Percentiles rank a stretch among this genome's conserved stretches.
These are phyloP conservation scores for Barbarea vulgaris DNA, from an alignment of 345 rosid genomes.

Conservation along the genomic window DNA sequence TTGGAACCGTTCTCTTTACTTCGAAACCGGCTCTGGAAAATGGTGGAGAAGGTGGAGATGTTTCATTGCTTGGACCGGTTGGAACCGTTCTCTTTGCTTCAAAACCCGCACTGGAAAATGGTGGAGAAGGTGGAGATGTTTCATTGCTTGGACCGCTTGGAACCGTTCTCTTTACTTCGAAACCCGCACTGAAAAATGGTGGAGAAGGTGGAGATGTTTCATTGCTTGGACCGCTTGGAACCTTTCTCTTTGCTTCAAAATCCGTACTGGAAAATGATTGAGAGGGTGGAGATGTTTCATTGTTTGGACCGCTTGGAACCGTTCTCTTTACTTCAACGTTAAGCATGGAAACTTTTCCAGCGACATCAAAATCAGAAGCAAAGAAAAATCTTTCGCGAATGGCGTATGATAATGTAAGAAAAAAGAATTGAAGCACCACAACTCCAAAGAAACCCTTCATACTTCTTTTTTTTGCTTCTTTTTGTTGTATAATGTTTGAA, in stretches of 20 bases:
- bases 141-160: not conserved
- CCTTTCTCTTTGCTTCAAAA: not conserved
- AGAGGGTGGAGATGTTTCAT: not conserved
- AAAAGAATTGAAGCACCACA: constrained; percentile 8
- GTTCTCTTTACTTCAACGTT: not conserved
- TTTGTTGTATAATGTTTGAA: not conserved
- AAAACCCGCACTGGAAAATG: not conserved
- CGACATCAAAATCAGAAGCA: not conserved
- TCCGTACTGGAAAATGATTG: not conserved
- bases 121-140: not conserved
- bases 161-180: not conserved
- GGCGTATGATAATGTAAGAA: constrained; percentile 17
- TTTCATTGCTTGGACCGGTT: not conserved
- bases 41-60: not conserved
- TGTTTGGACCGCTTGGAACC: not conserved
- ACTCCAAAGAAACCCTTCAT: constrained; percentile 19
- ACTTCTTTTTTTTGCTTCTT: not conserved
- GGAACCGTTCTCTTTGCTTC: not conserved
- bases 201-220: not conserved
- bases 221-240: not conserved
- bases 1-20: not conserved
- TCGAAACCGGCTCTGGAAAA: not conserved
- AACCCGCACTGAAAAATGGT: not conserved
- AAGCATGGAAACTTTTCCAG: too few relatives aligned
- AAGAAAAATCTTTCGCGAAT: not conserved